Evolutionary conservation across 2,329 filamentous ascomycete species (phyloP), one percentile per base, ranked within the genome.

Genomic region (Zelopaecilomyces penicillatus): DNA sequence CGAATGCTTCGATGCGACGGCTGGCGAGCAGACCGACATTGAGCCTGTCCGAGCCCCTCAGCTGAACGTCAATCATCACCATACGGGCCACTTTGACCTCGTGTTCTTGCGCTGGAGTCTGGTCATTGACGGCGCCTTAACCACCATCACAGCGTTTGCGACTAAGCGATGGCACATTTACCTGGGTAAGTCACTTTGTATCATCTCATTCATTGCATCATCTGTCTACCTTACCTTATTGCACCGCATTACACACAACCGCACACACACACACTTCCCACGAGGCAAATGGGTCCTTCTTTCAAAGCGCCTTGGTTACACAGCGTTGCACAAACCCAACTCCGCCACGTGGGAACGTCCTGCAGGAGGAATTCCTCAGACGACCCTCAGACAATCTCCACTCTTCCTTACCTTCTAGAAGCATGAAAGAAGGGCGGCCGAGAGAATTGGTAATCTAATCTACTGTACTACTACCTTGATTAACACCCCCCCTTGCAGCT

Each of bases 161-260:
- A 78, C 73, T 0, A 48, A 76, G 39, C 71, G 73, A 1, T 86
- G 81, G 80, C 82, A 87, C 52, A 78, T 87, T 39, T 87, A 84
- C 54, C 61, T 85, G 0, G 68, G 73, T 73, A 56, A 52, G 67
- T 43, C 1, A 4, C 2, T 8, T 32, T 5, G 5, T 19, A 19
- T 19, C 19, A 6, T 30, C 5, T 34, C 32, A 9, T 9, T 9
- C 32, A 34, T 34, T 9, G 32, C 12, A 12, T 34, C 3, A 3
- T 9, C 9, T 34, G 32, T 33, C 50, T 27, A 46, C 30, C 30
- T 41, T 28, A 29, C 6, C 4, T 29, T n/a, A 19, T 19, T 19
- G 19, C 19, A 19, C 19, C 19, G 19, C 19, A 19, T 19, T 19
- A 19, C 19, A 19, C 19, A n/a, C n/a, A n/a, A n/a, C n/a, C n/a